A percentile compares a stretch with the other conserved stretches of the same genome.
Conservation (phyloP, 441 rosid species). For the Euphorbia schlechtendalii region DNA sequence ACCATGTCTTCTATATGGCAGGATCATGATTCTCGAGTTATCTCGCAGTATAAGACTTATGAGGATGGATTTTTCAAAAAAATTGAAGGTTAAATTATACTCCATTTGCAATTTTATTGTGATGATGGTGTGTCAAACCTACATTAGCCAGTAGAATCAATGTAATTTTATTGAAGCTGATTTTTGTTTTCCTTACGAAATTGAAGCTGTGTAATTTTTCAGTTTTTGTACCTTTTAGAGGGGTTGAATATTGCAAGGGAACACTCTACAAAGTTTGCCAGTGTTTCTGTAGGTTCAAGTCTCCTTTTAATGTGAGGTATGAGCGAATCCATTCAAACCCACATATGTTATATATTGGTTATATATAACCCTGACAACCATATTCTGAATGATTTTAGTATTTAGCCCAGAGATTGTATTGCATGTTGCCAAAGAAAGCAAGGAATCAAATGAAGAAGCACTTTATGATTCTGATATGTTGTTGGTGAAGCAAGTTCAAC, state of each 20-base stretch:
- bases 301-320: constrained; percentile 69
- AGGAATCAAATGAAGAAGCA: no score
- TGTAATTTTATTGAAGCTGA: background rate
- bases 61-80: constrained; percentile 57
- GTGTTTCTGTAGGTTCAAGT: constrained; percentile 49
- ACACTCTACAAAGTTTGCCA: constrained; percentile 59
- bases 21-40: constrained; percentile 44
- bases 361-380: no score
- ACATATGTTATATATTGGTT: no score
- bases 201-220: background rate
- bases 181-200: background rate
- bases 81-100: constrained; percentile 14
- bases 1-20: constrained; percentile 4
- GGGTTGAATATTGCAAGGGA: constrained; percentile 53
- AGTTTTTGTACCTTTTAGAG: constrained; percentile 31
- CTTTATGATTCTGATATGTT: no score
- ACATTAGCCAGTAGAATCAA: background rate
- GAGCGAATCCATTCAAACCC: background rate
- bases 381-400: no score
- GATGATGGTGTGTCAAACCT: background rate
- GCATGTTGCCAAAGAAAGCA: no score
- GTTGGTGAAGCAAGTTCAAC: no score
- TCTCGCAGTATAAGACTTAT: constrained; percentile 39
- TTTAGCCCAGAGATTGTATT: no score
- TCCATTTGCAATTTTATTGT: background rate